These are phyloP conservation scores for Sherardia arvensis DNA, from an alignment of 257 asterid species.

Conservation along the genomic window DNA sequence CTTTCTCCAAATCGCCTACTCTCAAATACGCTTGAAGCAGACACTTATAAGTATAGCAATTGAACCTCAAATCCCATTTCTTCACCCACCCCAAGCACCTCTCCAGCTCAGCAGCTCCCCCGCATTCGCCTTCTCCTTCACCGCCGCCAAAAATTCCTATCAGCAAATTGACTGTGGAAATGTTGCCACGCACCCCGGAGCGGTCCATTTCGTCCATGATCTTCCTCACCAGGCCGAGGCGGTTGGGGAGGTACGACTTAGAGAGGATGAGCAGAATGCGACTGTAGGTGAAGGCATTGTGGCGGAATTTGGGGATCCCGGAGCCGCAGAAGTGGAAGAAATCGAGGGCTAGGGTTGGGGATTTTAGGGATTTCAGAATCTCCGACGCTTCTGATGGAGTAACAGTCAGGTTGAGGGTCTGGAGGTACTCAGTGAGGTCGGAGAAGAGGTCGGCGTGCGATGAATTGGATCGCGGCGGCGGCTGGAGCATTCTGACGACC, in stretches of 20 bases:
- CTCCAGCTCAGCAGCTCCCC: slow-evolving; percentile 44
- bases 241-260: slow-evolving; percentile 37
- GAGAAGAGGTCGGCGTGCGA: slow-evolving; percentile 44
- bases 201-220: slow-evolving; percentile 32
- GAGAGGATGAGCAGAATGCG: slow-evolving; percentile 62
- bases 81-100: slow-evolving; percentile 59
- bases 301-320: slow-evolving; percentile 46
- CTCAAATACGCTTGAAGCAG: slow-evolving; percentile 81
- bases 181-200: slow-evolving; percentile 36
- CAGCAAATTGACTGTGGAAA: slow-evolving; percentile 75
- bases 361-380: slow-evolving; percentile 57
- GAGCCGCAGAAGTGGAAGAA: slow-evolving; percentile 76
- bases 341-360: slow-evolving; percentile 55
- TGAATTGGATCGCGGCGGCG: slow-evolving; percentile 35
- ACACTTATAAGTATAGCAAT: slow-evolving; percentile 78
- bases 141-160: slow-evolving; percentile 45
- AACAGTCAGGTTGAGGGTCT: slow-evolving; percentile 32
- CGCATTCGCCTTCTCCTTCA: background rate
- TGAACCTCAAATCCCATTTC: slow-evolving; percentile 70
- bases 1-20: slow-evolving; percentile 35
- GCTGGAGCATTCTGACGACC: slow-evolving; percentile 51
- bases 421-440: slow-evolving; percentile 51
- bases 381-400: slow-evolving; percentile 74
- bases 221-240: slow-evolving; percentile 37
- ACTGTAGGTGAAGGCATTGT: slow-evolving; percentile 76